Evolutionary conservation across 495 filamentous ascomycete genomes (phyloP).

Genomic region (Aspergillus homomorphus): DNA sequence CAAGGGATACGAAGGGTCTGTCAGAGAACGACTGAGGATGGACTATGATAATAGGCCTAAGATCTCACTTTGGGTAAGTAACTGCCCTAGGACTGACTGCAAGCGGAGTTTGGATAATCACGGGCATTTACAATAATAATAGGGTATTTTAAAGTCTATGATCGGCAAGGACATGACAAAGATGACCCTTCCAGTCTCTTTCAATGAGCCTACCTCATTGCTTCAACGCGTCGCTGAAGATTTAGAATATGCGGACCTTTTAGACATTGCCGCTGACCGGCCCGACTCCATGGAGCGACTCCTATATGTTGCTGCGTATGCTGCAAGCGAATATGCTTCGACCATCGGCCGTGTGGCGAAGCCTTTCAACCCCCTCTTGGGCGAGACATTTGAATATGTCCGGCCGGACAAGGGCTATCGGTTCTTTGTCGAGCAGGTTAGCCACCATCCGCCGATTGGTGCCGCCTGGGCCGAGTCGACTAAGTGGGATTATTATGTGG

Average conservation of each 20-base stretch:
- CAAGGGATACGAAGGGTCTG: slow-evolving; percentile 84
- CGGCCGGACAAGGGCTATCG: slow-evolving; percentile 95
- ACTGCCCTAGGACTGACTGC: background rate
- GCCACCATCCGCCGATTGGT: slow-evolving; percentile 94
- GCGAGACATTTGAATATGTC: slow-evolving; percentile 96
- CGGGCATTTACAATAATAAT: slow-evolving; percentile 24
- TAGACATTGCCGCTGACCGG: slow-evolving; percentile 85
- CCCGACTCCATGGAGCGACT: slow-evolving; percentile 85
- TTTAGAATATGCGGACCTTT: slow-evolving; percentile 92
- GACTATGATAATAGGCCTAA: slow-evolving; percentile 90
- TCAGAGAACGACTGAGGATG: slow-evolving; percentile 75
- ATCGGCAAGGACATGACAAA: slow-evolving; percentile 99
- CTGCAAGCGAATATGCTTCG: slow-evolving; percentile 92
- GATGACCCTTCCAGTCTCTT: slow-evolving; percentile 97
- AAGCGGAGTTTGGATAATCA: background rate
- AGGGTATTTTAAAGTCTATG: slow-evolving; percentile 98
- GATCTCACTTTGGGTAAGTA: slow-evolving; percentile 89
- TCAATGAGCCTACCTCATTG: slow-evolving; percentile 98
- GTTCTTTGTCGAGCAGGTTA: slow-evolving; percentile 98
- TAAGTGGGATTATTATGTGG: slow-evolving; percentile 91
- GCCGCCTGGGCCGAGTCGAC: slow-evolving; percentile 90
- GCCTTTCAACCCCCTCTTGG: slow-evolving; percentile 93
- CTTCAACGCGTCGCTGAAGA: slow-evolving; percentile 94
- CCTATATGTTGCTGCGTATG: slow-evolving; percentile 95
- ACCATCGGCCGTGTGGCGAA: slow-evolving; percentile 96